These are phyloP conservation scores for Beauveria sp. DNA, from an alignment of 2,329 filamentous ascomycete genomes.

Conservation along the genomic window DNA sequence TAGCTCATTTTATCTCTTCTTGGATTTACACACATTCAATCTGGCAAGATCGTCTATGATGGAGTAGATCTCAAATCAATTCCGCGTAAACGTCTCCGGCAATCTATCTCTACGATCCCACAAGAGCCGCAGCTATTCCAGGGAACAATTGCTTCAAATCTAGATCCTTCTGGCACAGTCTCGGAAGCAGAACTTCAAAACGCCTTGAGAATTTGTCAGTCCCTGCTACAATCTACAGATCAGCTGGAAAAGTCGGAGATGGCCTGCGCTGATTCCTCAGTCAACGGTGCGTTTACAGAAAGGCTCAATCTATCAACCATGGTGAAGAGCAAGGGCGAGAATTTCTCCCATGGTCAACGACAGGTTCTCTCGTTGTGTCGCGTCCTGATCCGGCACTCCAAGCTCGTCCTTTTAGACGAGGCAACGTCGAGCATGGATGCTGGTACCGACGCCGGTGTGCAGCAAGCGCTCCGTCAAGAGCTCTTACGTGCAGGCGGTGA, in stretches of 20 bases:
- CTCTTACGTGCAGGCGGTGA: conserved; percentile 34
- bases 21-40: conserved; percentile 44
- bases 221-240: conserved; percentile 46
- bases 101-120: conserved; percentile 50
- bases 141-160: conserved; percentile 45
- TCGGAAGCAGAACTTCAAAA: conserved; percentile 45
- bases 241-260: conserved; percentile 25
- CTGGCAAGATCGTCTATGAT: conserved; percentile 46
- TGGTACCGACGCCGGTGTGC: conserved; percentile 47
- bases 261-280: conserved; percentile 14
- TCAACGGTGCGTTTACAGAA: conserved; percentile 18
- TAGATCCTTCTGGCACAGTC: conserved; percentile 56
- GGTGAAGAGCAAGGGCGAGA: conserved; percentile 46
- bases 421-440: conserved; percentile 54
- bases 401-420: conserved; percentile 50
- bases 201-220: conserved; percentile 53
- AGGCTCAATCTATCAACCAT: conserved; percentile 33
- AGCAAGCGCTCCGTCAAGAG: conserved; percentile 41
- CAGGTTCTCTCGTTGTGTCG: conserved; percentile 50
- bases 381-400: conserved; percentile 45
- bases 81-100: conserved; percentile 41
- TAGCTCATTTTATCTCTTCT: conserved; percentile 46
- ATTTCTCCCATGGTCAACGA: conserved; percentile 51
- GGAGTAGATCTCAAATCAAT: conserved; percentile 46
- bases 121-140: conserved; percentile 52